These are phyloP conservation scores for Taphrina deformans DNA, from an alignment of 1,139 yeast species.

Conservation along the genomic window DNA sequence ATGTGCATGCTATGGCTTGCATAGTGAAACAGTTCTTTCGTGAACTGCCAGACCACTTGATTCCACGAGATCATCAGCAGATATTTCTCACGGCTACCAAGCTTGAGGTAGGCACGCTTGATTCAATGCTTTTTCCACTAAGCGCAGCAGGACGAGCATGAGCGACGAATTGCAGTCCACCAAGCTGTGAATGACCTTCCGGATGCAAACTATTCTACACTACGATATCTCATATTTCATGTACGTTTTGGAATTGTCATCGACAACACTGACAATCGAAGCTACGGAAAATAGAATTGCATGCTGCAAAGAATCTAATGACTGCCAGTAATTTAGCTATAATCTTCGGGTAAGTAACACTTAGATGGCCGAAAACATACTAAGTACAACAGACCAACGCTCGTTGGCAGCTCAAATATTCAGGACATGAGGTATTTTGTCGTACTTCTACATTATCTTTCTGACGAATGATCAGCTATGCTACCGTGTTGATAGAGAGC, in stretches of 20 bases:
- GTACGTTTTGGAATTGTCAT: conserved; percentile 54
- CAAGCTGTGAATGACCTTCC: conserved; percentile 85
- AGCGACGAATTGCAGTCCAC: conserved; percentile 73
- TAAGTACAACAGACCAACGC: background rate
- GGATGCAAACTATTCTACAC: conserved; percentile 91
- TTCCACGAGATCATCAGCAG: conserved; percentile 66
- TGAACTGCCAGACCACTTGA: conserved; percentile 78
- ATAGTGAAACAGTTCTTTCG: conserved; percentile 72
- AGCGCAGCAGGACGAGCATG: conserved; percentile 50
- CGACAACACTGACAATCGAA: background rate
- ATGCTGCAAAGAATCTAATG: conserved; percentile 73
- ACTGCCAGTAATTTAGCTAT: conserved; percentile 72
- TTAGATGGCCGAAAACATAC: background rate
- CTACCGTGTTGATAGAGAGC: background rate
- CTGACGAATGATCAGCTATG: background rate
- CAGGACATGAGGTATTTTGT: background rate
- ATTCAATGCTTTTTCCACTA: background rate
- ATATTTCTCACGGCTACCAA: conserved; percentile 80
- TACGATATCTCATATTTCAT: conserved; percentile 81
- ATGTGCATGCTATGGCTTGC: conserved; percentile 62
- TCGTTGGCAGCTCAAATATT: background rate
- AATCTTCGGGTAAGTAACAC: conserved; percentile 69
- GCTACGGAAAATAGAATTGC: conserved; percentile 54
- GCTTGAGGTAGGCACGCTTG: conserved; percentile 46
- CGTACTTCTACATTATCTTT: background rate